Percentiles rank a stretch among this genome's conserved stretches.
Conservation (phyloP, 2,329 filamentous ascomycete species). For the Calonectria pseudoreteaudii region DNA sequence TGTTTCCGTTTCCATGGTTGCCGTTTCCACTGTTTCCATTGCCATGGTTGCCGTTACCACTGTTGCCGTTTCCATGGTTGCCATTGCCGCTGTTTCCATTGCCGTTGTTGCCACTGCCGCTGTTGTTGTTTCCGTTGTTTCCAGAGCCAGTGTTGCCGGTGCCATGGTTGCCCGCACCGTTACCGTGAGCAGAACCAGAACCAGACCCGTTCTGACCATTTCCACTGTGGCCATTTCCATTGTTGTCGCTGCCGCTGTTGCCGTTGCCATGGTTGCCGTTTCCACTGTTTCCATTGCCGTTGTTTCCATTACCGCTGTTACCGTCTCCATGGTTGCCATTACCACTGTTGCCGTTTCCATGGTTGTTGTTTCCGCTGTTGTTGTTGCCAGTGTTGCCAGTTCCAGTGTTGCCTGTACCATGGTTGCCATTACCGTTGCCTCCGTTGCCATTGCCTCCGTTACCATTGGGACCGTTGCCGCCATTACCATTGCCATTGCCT, state of each 20-base stretch:
- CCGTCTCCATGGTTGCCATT: not conserved
- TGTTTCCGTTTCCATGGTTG: slow-evolving; percentile 47
- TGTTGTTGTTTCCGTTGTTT: slow-evolving; percentile 57
- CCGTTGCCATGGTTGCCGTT: slow-evolving; percentile 47
- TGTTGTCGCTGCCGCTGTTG: not conserved
- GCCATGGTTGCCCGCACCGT: slow-evolving; percentile 31
- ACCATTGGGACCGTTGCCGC: not conserved
- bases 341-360: slow-evolving; percentile 1
- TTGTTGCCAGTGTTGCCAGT: slow-evolving; percentile 18
- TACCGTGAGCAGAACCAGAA: not conserved
- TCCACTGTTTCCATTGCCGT: not conserved
- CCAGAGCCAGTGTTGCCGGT: slow-evolving; percentile 40
- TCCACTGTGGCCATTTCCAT: not conserved
- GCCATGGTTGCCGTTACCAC: slow-evolving; percentile 55
- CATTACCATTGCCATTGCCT: not conserved
- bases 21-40: slow-evolving; percentile 44
- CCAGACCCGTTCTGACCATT: not conserved
- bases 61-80: slow-evolving; percentile 31
- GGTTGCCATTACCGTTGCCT: slow-evolving; percentile 7
- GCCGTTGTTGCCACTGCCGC: slow-evolving; percentile 47
- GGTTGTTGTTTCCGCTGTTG: slow-evolving; percentile 15
- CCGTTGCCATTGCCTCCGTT: not conserved
- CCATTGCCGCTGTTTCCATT: slow-evolving; percentile 39
- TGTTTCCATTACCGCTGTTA: not conserved
- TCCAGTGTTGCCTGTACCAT: slow-evolving; percentile 4